phyloP scores from a whole-genome alignment of 164 flowering plant species.

The Sextonia rubra region DNA sequence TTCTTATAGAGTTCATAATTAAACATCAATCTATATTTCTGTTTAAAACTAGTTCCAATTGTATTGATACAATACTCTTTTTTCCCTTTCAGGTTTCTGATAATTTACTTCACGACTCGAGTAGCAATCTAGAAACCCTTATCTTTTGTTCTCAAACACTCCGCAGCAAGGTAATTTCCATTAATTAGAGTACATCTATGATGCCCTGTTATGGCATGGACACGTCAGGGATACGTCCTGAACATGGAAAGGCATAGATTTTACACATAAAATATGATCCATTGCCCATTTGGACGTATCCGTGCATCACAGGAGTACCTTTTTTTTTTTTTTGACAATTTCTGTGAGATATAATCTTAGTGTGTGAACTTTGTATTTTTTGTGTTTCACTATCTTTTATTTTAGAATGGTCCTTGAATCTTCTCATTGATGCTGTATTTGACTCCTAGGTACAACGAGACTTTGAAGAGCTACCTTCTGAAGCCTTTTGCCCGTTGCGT shows the following conservation, averaged over 20 bases:
- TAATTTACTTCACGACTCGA: slow-evolving; percentile 87
- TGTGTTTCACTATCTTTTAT: neutral
- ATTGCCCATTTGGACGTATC: too few relatives aligned
- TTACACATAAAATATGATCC: too few relatives aligned
- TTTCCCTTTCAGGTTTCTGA: slow-evolving; percentile 68
- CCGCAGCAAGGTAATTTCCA: slow-evolving; percentile 77
- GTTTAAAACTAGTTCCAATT: neutral
- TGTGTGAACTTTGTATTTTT: neutral
- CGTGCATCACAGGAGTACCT: too few relatives aligned
- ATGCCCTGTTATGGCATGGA: too few relatives aligned
- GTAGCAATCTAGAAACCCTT: slow-evolving; percentile 84
- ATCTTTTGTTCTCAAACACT: slow-evolving; percentile 96
- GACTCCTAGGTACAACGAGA: slow-evolving; percentile 81
- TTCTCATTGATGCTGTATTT: slow-evolving; percentile 6
- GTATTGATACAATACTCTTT: neutral
- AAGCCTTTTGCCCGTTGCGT: slow-evolving; percentile 87
- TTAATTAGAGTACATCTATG: neutral
- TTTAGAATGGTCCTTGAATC: slow-evolving; percentile 1
- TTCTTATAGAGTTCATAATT: too few relatives aligned
- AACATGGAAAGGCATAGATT: too few relatives aligned
- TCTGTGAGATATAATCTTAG: neutral
- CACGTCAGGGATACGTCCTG: too few relatives aligned
- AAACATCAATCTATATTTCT: too few relatives aligned
- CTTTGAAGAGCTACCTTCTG: slow-evolving; percentile 95
- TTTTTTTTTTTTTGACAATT: too few relatives aligned